phyloP scores from a whole-genome alignment of 2,329 filamentous ascomycete species.

The Alternaria burnsii region DNA sequence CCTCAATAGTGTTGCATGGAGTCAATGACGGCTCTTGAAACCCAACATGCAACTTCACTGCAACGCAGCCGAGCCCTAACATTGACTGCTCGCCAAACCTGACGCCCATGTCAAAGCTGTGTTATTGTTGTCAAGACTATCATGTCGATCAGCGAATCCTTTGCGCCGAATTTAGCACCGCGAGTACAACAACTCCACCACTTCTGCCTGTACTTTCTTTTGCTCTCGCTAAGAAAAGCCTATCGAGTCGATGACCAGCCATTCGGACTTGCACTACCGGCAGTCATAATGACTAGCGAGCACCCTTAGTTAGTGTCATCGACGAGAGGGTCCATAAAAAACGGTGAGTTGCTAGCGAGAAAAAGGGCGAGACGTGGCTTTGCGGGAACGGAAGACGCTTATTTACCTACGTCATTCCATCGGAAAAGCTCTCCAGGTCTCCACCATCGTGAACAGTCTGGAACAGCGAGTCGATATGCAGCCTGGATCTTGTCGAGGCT shows the following conservation, averaged over 20 bases:
- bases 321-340: slow-evolving; percentile 4
- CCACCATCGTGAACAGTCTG: slow-evolving; percentile 1
- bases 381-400: neutral
- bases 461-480: neutral
- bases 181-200: neutral
- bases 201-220: neutral
- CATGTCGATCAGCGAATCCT: neutral
- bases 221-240: neutral
- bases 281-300: neutral
- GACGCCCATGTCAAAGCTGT: neutral
- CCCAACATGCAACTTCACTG: neutral
- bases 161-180: neutral
- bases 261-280: neutral
- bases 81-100: slow-evolving; percentile 1
- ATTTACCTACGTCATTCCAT: neutral
- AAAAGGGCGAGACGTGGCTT: slow-evolving; percentile 1
- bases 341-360: neutral
- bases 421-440: neutral
- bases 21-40: neutral
- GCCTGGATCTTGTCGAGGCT: neutral
- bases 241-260: neutral
- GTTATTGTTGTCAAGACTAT: neutral
- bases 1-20: neutral
- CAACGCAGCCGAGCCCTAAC: neutral
- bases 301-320: slow-evolving; percentile 1